Base-by-base conservation (phyloP, 2,329 filamentous ascomycete genomes). In the Stagonosporopsis chrysanthemi region DNA sequence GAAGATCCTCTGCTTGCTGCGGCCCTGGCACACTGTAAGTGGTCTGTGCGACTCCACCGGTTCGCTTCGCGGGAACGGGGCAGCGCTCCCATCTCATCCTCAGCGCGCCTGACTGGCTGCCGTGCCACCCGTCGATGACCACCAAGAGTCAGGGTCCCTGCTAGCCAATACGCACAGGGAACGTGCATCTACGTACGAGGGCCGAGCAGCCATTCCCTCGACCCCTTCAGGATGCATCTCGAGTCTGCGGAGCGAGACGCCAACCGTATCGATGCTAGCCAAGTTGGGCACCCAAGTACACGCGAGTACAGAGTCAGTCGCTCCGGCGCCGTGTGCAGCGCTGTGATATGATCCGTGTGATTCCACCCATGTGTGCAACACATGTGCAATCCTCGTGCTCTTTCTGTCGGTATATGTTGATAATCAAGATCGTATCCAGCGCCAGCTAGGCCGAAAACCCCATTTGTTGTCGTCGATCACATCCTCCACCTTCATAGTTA, bases 301-400 rank as follows among this genome's bases (percentile, higher is more conserved):
- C 53, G 53, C 53, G 53, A 56, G 53, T 31, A 57, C 54, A 57
- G 54, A 57, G 48, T 57, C 48, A 57, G 43, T 57, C 19, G 33
- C 33, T 51, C 53, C 48, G 54, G 47, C 42, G 48, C 43, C 53
- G 54, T 56, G 54, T 57, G 49, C 43, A 57, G 47, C 38, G 33
- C 24, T 52, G 48, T 57, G 48, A 57, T 57, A 52, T 52, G 48
- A 57, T 52, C 54, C 48, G 49, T 57, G 44, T 49, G 48, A 52
- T 57, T 57, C 49, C 54, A 57, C 39, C 43, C 43, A 39, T 48
- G 54, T 44, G 48, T 52, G 54, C 54, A 40, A 52, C 54, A 33
- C 48, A 57, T 57, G 44, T 57, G 54, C 54, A 52, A 52, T 35
- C 43, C 33, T 52, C 54, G 48, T 52, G 44, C 48, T 57, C 54